A percentile compares a stretch with the other conserved stretches of the same genome.
These are phyloP conservation scores for Anisogramma anomala DNA, from an alignment of 2,329 filamentous ascomycete genomes.

Conservation along the genomic window DNA sequence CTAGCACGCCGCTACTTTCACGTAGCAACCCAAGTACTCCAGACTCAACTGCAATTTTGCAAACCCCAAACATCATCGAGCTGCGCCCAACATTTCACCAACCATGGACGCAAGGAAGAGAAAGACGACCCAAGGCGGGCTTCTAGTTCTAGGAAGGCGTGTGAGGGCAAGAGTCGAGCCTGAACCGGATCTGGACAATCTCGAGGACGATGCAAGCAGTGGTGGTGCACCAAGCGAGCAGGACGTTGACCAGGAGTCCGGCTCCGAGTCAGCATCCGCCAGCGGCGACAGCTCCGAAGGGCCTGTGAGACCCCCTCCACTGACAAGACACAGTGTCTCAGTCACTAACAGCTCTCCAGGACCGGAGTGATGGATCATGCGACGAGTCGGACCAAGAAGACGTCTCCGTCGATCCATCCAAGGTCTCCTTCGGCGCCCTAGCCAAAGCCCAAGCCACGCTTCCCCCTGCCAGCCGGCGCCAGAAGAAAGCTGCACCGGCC, in stretches of 20 bases:
- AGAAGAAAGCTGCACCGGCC: slow-evolving; percentile 17
- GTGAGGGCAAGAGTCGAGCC: slow-evolving; percentile 35
- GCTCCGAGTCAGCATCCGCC: background rate
- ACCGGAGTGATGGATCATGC: slow-evolving; percentile 22
- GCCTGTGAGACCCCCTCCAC: background rate
- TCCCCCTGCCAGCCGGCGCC: slow-evolving; percentile 21
- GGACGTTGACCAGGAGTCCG: slow-evolving; percentile 10
- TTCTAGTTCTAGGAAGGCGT: slow-evolving; percentile 28
- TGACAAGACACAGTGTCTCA: background rate
- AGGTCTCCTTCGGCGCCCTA: slow-evolving; percentile 80
- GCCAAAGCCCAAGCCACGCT: slow-evolving; percentile 73
- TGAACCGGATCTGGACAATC: slow-evolving; percentile 28
- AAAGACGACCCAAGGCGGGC: slow-evolving; percentile 26
- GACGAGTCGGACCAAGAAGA: slow-evolving; percentile 24
- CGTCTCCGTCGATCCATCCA: slow-evolving; percentile 36
- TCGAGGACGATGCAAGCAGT: slow-evolving; percentile 21
- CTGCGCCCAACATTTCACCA: background rate
- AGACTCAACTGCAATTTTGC: too few relatives aligned
- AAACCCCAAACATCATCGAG: too few relatives aligned
- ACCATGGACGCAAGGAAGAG: slow-evolving; percentile 30
- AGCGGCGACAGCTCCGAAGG: background rate
- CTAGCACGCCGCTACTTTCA: too few relatives aligned
- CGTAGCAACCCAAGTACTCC: too few relatives aligned
- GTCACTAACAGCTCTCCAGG: slow-evolving; percentile 16
- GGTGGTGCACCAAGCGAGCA: slow-evolving; percentile 18